Conservation (phyloP, 495 filamentous ascomycete species). For the Penicillium daleae region DNA sequence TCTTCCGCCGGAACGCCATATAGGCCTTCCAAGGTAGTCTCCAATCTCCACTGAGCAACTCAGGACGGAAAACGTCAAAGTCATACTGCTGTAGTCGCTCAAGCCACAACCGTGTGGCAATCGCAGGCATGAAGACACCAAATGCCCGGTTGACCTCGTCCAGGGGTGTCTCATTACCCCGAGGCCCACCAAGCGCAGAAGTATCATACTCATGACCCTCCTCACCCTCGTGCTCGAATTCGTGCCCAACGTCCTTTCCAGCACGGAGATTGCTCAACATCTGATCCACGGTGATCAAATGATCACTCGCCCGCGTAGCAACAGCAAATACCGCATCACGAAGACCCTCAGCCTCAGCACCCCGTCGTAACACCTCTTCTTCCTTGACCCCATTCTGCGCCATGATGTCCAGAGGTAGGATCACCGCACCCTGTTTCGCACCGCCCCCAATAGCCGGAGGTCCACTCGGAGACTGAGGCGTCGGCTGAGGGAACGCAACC, state of each 20-base stretch:
- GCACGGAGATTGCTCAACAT: slow-evolving; percentile 81
- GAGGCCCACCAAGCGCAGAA: slow-evolving; percentile 21
- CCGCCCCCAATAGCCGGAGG: slow-evolving; percentile 34
- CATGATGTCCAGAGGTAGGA: slow-evolving; percentile 90
- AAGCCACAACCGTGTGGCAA: slow-evolving; percentile 80
- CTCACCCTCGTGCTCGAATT: slow-evolving; percentile 83
- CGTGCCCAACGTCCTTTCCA: slow-evolving; percentile 75
- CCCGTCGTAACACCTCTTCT: slow-evolving; percentile 85
- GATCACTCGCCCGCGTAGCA: slow-evolving; percentile 91
- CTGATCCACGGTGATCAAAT: slow-evolving; percentile 89
- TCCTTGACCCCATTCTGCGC: slow-evolving; percentile 76
- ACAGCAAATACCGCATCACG: slow-evolving; percentile 90
- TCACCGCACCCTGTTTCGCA: slow-evolving; percentile 63
- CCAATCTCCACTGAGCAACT: slow-evolving; percentile 75
- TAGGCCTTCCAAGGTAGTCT: slow-evolving; percentile 86
- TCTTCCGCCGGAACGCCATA: slow-evolving; percentile 63
- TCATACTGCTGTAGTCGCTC: slow-evolving; percentile 73
- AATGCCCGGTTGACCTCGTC: slow-evolving; percentile 69
- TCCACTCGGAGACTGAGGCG: slow-evolving; percentile 54
- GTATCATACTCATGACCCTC: slow-evolving; percentile 72
- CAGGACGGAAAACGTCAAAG: slow-evolving; percentile 78
- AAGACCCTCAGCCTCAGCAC: slow-evolving; percentile 73
- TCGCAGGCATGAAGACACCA: slow-evolving; percentile 75
- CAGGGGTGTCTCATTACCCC: slow-evolving; percentile 46
- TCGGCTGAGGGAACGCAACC: slow-evolving; percentile 75